Evolutionary conservation across 2,329 filamentous ascomycete genomes (phyloP), one percentile per base, ranked within the genome.

Genomic region (Fusarium tricinctum): DNA sequence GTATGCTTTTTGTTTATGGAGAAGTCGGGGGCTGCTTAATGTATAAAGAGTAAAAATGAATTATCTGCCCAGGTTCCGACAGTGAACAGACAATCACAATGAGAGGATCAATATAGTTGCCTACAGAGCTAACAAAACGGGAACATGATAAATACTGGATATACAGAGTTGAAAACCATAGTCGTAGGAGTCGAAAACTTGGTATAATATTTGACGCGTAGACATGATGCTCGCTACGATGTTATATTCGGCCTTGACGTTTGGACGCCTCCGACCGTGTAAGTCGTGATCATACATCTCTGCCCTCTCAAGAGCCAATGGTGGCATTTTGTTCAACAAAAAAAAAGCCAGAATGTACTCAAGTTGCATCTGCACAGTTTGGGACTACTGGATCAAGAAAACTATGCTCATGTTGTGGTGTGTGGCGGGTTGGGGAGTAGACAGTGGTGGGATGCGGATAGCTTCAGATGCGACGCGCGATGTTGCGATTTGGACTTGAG

Each of bases 391-490:
- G 42, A 50, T 9, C 12, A 48, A 15, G 9, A 15, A 44, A 66
- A 48, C 49, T 47, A 45, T 20, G 44, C 35, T 20, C 42, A 53
- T 62, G 54, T 28, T 32, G 73, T 53, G 66, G 39, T 54, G 66
- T 66, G 56, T 62, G 61, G 56, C 46, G 57, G 58, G 55, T 74
- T 68, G 51, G 54, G 53, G 67, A 67, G 60, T 33, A 62, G 61
- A 62, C 48, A 60, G 63, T 67, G 52, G 54, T 60, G 54, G 59
- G 67, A 66, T 78, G 76, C 66, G 74, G 75, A 78, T 78, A 77
- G 76, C 76, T 77, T 78, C 75, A 78, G 72, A 70, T 71, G 58
- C 66, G 63, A 72, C 63, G 53, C 60, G 71, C 32, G 35, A 59
- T 57, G 54, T 61, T 51, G 66, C 54, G 63, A 71, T 55, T 38